Evolutionary conservation across 768 basidiomycete species (phyloP).

Genomic region (Pholiota molesta): DNA sequence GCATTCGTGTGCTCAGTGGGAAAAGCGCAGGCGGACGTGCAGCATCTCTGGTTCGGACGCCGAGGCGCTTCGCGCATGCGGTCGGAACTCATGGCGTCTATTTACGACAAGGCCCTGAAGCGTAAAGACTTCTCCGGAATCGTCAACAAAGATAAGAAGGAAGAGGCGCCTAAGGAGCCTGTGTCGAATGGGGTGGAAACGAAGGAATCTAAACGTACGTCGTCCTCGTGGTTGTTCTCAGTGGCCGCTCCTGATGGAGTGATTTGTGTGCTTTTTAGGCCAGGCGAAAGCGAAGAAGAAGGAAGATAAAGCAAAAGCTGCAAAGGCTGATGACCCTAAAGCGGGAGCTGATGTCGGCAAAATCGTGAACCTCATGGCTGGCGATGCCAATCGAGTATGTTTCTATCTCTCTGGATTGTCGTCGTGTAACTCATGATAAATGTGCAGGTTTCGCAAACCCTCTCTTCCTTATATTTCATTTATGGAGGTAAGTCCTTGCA

Average conservation of each 20-base stretch:
- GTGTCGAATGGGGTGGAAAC: conserved; percentile 34
- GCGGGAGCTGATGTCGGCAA: conserved; percentile 88
- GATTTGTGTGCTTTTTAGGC: conserved; percentile 15
- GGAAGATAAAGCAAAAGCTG: conserved; percentile 41
- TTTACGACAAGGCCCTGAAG: conserved; percentile 88
- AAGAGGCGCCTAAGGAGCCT: conserved; percentile 27
- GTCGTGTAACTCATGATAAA: not conserved
- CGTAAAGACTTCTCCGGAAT: conserved; percentile 84
- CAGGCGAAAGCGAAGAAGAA: conserved; percentile 36
- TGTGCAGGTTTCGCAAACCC: conserved; percentile 50
- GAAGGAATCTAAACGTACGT: conserved; percentile 25
- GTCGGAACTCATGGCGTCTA: conserved; percentile 79
- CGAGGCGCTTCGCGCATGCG: conserved; percentile 76
- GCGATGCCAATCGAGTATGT: conserved; percentile 64
- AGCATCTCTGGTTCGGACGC: conserved; percentile 81
- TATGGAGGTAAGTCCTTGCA: conserved; percentile 55
- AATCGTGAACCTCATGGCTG: conserved; percentile 89
- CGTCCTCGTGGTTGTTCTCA: not conserved
- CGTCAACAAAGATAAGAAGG: conserved; percentile 42
- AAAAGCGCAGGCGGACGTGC: conserved; percentile 66
- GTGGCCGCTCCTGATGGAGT: not conserved
- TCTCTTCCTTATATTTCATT: conserved; percentile 62
- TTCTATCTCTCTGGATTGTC: not conserved
- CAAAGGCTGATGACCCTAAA: conserved; percentile 56
- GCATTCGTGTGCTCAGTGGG: conserved; percentile 59